Evolutionary conservation across 768 basidiomycete species (phyloP).

Genomic region (Suillus tomentosus): DNA sequence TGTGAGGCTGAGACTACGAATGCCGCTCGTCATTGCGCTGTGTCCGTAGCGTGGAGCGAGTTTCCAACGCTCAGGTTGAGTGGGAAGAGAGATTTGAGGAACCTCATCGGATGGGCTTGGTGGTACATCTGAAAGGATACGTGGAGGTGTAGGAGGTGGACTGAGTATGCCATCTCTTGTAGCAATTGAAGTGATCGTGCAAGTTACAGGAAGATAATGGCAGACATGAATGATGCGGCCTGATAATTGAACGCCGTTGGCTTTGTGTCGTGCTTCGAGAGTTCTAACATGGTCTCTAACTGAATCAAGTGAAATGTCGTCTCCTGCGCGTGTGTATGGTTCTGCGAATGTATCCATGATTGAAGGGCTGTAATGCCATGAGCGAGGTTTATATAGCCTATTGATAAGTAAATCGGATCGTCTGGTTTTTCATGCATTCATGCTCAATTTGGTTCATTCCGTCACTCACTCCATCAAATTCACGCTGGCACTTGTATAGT

Average conservation of each 20-base stretch:
- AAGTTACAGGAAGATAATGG: constrained; percentile 83
- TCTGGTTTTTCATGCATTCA: neutral
- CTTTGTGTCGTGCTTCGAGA: constrained; percentile 72
- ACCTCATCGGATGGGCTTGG: constrained; percentile 31
- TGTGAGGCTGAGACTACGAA: constrained; percentile 77
- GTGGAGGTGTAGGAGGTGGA: constrained; percentile 80
- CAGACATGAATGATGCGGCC: constrained; percentile 92
- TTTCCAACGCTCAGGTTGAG: constrained; percentile 55
- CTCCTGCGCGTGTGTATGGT: constrained; percentile 63
- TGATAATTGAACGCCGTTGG: constrained; percentile 71
- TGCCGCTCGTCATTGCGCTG: constrained; percentile 93
- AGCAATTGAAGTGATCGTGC: constrained; percentile 49
- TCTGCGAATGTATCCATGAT: constrained; percentile 74
- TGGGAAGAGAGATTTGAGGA: constrained; percentile 19
- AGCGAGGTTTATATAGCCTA: neutral
- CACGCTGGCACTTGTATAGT: no score
- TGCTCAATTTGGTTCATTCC: constrained; percentile 1
- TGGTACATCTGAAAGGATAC: constrained; percentile 50
- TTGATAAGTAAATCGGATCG: constrained; percentile 1
- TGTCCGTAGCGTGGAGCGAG: constrained; percentile 84
- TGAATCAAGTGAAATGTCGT: constrained; percentile 68
- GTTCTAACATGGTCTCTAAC: constrained; percentile 71
- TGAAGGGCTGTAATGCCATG: neutral
- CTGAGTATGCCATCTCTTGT: constrained; percentile 53
- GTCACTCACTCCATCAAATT: no score